These are phyloP conservation scores for Fusarium begoniae DNA, from an alignment of 2,329 filamentous ascomycete genomes.

Conservation along the genomic window DNA sequence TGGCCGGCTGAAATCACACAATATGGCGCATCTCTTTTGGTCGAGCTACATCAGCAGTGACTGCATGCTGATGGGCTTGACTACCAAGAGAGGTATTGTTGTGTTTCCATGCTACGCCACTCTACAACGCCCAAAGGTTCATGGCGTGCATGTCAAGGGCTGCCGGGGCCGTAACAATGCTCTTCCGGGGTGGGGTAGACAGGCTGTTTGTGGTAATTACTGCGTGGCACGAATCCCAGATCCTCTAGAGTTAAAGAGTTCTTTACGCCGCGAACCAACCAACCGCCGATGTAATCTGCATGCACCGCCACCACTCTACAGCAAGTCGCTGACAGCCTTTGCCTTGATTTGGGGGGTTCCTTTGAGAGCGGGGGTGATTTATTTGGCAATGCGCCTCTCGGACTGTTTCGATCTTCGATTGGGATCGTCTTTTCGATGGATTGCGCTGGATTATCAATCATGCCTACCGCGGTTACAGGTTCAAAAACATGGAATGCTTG, in stretches of 20 bases:
- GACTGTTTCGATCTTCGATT: background rate
- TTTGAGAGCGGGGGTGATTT: background rate
- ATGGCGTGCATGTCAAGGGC: background rate
- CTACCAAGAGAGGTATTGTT: background rate
- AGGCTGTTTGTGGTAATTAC: slow-evolving; percentile 1
- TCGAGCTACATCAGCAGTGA: background rate
- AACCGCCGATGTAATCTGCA: background rate
- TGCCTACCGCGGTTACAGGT: background rate
- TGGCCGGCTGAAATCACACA: background rate
- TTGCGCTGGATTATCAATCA: background rate
- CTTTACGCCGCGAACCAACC: background rate
- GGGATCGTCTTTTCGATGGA: background rate
- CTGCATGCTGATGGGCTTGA: background rate
- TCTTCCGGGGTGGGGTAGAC: background rate
- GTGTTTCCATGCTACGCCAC: slow-evolving; percentile 5
- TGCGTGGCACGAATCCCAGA: background rate
- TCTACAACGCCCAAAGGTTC: background rate
- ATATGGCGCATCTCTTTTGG: background rate
- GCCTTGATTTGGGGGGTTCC: background rate
- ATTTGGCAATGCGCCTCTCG: background rate
- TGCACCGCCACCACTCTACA: slow-evolving; percentile 15
- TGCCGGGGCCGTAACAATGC: slow-evolving; percentile 8
- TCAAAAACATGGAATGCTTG: background rate
- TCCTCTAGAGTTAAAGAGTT: background rate
- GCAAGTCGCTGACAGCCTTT: background rate